A percentile compares a stretch with the other conserved stretches of the same genome.
phyloP scores from a whole-genome alignment of 768 basidiomycete species.

The Dentipellis fragilis region DNA sequence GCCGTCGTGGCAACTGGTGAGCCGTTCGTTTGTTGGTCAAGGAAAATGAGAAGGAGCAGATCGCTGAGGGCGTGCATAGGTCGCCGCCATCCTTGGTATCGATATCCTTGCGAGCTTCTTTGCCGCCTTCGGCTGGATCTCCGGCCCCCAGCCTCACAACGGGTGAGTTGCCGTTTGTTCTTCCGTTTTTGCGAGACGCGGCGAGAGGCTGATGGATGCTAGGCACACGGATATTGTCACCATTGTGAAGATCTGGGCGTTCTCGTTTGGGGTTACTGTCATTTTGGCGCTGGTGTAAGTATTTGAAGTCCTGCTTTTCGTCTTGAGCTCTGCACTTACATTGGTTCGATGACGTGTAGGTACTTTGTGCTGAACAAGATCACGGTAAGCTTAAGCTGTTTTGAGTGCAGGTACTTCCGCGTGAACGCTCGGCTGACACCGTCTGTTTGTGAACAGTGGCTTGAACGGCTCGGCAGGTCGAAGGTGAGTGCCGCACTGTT shows the following conservation, averaged over 20 bases:
- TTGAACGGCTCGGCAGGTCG: constrained; percentile 28
- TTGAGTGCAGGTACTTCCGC: too few relatives aligned
- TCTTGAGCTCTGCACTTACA: background rate
- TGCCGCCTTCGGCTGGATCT: constrained; percentile 31
- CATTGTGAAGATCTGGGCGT: constrained; percentile 30
- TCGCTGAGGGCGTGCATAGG: too few relatives aligned
- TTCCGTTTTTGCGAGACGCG: constrained; percentile 3
- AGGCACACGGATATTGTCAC: constrained; percentile 30
- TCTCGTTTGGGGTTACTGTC: constrained; percentile 29
- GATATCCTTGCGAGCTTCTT: constrained; percentile 33
- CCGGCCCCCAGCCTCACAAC: constrained; percentile 23
- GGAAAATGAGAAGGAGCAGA: too few relatives aligned
- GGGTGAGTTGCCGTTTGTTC: constrained; percentile 13
- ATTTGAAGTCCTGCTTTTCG: background rate
- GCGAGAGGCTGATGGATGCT: background rate
- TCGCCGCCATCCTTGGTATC: constrained; percentile 28
- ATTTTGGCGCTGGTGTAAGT: constrained; percentile 25
- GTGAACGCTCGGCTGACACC: too few relatives aligned
- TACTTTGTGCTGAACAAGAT: constrained; percentile 29
- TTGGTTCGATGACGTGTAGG: background rate
- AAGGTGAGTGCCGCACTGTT: constrained; percentile 9
- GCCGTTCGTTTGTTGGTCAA: too few relatives aligned
- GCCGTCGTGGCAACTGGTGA: constrained; percentile 30
- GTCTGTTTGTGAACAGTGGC: too few relatives aligned
- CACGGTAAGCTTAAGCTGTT: too few relatives aligned